Evolutionary conservation across 352 stramenopile genomes (phyloP), one percentile per base, ranked within the genome.

Genomic region (Plasmopara muralis): DNA sequence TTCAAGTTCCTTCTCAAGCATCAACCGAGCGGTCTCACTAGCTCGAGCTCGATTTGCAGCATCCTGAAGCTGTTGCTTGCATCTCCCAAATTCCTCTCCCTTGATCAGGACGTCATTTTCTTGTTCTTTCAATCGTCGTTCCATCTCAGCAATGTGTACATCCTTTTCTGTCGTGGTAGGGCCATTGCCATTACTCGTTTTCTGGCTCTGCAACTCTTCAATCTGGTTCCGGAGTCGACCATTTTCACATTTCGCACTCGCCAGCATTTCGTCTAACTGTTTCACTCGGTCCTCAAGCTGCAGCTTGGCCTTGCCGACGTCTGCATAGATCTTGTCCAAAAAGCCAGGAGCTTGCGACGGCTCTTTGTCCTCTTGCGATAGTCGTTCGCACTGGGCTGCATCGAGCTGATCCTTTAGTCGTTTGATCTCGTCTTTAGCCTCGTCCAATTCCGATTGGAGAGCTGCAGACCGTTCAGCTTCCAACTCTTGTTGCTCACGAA

Each of bases 301-400:
- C 42, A 78, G 50, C 51, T 90, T 90, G n/a, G 79, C 77, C 51
- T 90, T 90, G 13, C 79, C 79, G 0, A 90, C 74, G 38, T 90
- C 77, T 50, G 75, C 64, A 59, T 88, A 90, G 42, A 87, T 90
- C 63, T 87, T 85, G 57, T 87, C 81, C 41, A 90, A 64, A 47
- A 87, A 90, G 6, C 73, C 75, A 33, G 53, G 33, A 38, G 54
- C 50, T 13, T 57, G 62, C 5, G 56, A 30, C 8, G 63, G 43
- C 44, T 50, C 54, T 16, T 55, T 54, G 29, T 55, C 53, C 40
- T 56, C 56, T 33, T 55, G 53, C 7, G 43, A 28, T 8, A 38
- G 13, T 3, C 40, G 48, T 33, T 53, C 43, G 15, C 66, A 60
- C 45, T 68, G 50, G 4, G 45, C 50, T 14, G 41, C 45, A 50